Percentiles rank a stretch among this genome's conserved stretches.
Conservation (phyloP, 495 filamentous ascomycete species). For the Poronia punctata region DNA sequence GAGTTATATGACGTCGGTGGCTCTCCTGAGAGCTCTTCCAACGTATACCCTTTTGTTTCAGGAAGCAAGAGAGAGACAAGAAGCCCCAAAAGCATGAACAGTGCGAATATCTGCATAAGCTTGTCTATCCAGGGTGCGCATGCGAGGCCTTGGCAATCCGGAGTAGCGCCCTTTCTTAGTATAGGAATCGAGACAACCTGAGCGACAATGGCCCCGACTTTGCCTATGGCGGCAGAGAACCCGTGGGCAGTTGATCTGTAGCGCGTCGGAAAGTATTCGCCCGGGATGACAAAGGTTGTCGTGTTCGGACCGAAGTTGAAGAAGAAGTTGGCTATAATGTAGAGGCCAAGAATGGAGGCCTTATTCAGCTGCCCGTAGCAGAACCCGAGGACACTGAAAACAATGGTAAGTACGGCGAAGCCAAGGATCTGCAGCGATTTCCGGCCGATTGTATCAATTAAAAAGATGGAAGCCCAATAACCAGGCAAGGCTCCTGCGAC, state of each 20-base stretch:
- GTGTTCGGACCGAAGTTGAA: constrained; percentile 69
- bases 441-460: constrained; percentile 67
- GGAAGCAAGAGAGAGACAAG: constrained; percentile 62
- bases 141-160: constrained; percentile 33
- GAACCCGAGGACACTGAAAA: constrained; percentile 69
- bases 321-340: constrained; percentile 74
- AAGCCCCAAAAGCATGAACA: constrained; percentile 67
- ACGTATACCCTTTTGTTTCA: constrained; percentile 65
- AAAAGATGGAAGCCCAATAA: constrained; percentile 68
- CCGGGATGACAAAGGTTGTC: constrained; percentile 86
- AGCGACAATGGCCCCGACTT: constrained; percentile 66
- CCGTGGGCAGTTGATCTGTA: constrained; percentile 82
- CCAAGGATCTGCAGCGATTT: constrained; percentile 74
- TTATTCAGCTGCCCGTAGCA: constrained; percentile 49
- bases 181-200: constrained; percentile 48
- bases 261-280: constrained; percentile 83
- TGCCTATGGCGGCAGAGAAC: constrained; percentile 74
- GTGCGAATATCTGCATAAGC: constrained; percentile 71
- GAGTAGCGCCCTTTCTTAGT: constrained; percentile 32
- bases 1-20: constrained; percentile 28
- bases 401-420: constrained; percentile 63
- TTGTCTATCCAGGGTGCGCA: constrained; percentile 64
- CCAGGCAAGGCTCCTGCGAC: constrained; percentile 72
- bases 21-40: constrained; percentile 49
- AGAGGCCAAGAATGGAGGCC: constrained; percentile 59